A percentile compares a stretch with the other conserved stretches of the same genome.
phyloP scores from a whole-genome alignment of 106 monocot genomes.

The Posidonia australis region DNA sequence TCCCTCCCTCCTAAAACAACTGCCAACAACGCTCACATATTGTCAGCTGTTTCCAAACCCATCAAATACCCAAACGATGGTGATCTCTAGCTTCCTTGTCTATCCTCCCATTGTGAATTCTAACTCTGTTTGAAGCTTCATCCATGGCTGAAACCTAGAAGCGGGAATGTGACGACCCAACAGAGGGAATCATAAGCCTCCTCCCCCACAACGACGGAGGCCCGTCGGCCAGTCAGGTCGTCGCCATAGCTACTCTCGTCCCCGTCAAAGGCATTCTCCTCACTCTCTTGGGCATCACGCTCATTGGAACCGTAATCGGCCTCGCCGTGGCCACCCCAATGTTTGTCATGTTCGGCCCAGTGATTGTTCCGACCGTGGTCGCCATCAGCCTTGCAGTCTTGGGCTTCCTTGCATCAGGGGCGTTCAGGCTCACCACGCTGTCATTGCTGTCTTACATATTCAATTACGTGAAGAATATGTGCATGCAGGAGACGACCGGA shows the following conservation, averaged over 20 bases:
- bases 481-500: conserved; percentile 19
- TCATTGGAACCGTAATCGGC: conserved; percentile 29
- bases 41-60: too few relatives aligned
- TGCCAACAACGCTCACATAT: too few relatives aligned
- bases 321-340: conserved; percentile 33
- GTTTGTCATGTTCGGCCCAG: conserved; percentile 49
- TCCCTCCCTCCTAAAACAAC: too few relatives aligned
- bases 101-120: too few relatives aligned
- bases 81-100: too few relatives aligned
- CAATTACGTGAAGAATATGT: conserved; percentile 16
- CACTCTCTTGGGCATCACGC: conserved; percentile 25
- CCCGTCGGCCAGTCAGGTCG: conserved; percentile 22
- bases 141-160: too few relatives aligned
- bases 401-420: conserved; percentile 43
- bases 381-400: conserved; percentile 29
- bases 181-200: conserved; percentile 7
- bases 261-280: conserved; percentile 56
- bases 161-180: too few relatives aligned
- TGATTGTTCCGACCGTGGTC: conserved; percentile 31
- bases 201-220: conserved; percentile 19
- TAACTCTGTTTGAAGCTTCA: too few relatives aligned
- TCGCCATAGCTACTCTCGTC: conserved; percentile 37
- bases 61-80: too few relatives aligned
- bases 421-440: conserved; percentile 37
- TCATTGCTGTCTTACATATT: conserved; percentile 30